These are phyloP conservation scores for Rhododendron mucronatum DNA, from an alignment of 148 eudicot species.

Conservation along the genomic window DNA sequence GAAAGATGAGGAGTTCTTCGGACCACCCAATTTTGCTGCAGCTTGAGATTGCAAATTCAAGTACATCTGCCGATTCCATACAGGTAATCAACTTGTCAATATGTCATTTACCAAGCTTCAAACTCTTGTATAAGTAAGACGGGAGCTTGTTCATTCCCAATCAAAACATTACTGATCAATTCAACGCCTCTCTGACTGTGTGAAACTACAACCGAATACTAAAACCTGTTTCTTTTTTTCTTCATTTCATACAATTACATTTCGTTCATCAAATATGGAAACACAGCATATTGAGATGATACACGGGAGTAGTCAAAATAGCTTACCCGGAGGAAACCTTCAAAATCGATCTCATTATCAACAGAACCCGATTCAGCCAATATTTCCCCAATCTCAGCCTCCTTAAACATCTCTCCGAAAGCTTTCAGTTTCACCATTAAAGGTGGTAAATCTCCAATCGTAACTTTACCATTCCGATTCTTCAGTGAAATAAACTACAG, in stretches of 20 bases:
- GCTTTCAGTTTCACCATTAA: conserved; percentile 58
- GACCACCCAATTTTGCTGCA: conserved; percentile 44
- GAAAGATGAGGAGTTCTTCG: conserved; percentile 57
- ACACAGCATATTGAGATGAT: neutral
- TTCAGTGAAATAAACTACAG: conserved; percentile 52
- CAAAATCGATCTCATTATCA: conserved; percentile 68
- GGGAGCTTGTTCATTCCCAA: neutral
- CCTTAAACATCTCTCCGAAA: conserved; percentile 41
- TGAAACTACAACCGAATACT: neutral
- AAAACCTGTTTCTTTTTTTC: neutral
- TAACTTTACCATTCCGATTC: conserved; percentile 71
- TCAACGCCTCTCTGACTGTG: neutral
- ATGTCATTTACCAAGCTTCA: neutral
- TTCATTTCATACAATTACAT: neutral
- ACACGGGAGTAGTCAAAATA: neutral
- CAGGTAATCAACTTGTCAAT: neutral
- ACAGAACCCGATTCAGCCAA: conserved; percentile 51
- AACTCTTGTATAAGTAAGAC: neutral
- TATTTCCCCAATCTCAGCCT: conserved; percentile 48
- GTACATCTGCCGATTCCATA: conserved; percentile 39
- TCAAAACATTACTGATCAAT: neutral
- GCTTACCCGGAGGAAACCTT: conserved; percentile 77
- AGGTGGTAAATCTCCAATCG: conserved; percentile 66
- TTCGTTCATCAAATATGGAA: neutral
- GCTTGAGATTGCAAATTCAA: conserved; percentile 60